These are phyloP conservation scores for Saccharomycopsis vini DNA, from an alignment of 805 yeast genomes.

Conservation along the genomic window DNA sequence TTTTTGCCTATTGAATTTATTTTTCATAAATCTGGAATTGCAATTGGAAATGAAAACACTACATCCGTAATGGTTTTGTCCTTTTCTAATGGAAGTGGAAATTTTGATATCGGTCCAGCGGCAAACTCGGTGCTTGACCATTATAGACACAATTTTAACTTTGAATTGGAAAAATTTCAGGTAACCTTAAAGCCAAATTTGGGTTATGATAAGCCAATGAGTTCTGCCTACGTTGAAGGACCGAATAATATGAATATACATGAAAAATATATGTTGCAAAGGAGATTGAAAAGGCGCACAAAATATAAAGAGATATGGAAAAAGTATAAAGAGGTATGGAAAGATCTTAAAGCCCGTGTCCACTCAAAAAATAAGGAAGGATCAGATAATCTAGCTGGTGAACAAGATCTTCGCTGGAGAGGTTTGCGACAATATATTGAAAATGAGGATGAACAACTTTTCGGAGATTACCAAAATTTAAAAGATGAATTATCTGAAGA, in stretches of 20 bases:
- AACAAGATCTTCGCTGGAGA: conserved; percentile 41
- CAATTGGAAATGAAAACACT: conserved; percentile 73
- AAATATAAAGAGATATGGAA: conserved; percentile 18
- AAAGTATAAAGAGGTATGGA: background rate
- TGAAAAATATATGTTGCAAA: conserved; percentile 19
- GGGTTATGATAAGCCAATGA: conserved; percentile 38
- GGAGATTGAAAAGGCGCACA: conserved; percentile 16
- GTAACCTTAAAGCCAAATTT: conserved; percentile 63
- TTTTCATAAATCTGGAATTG: conserved; percentile 60
- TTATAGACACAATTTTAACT: conserved; percentile 38
- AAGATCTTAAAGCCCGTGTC: background rate
- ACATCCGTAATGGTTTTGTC: conserved; percentile 63
- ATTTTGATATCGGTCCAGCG: conserved; percentile 45
- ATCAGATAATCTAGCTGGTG: background rate
- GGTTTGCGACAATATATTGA: conserved; percentile 69
- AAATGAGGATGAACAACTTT: conserved; percentile 26
- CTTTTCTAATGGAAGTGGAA: conserved; percentile 44
- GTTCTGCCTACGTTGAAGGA: conserved; percentile 19
- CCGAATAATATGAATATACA: conserved; percentile 25
- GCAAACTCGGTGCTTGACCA: conserved; percentile 44
- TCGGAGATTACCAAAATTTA: conserved; percentile 26
- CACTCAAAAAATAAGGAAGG: background rate
- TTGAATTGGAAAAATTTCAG: conserved; percentile 44
- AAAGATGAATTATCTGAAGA: conserved; percentile 39
- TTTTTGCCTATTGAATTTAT: conserved; percentile 55